Conservation (phyloP, 768 basidiomycete genomes). For the Tricholoma sp. region DNA sequence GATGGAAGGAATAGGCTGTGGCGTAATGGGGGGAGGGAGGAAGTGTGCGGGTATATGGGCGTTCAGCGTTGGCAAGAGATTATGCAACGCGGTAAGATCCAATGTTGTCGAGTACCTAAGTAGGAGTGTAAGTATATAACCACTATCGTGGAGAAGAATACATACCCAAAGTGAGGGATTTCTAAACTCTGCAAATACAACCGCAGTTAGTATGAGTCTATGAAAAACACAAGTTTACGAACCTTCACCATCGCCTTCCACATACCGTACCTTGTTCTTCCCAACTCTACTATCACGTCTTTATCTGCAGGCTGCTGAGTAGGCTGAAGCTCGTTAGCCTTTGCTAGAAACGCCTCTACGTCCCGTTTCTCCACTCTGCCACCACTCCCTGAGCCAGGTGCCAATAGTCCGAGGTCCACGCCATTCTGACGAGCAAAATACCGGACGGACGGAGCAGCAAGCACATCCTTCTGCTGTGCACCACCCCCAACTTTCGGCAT, state of each 20-base stretch:
- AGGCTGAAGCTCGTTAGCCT: constrained; percentile 15
- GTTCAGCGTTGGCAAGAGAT: constrained; percentile 59
- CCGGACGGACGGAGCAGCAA: constrained; percentile 75
- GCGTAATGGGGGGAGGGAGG: constrained; percentile 22
- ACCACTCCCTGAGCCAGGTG: constrained; percentile 66
- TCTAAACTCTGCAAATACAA: constrained; percentile 57
- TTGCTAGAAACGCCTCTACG: constrained; percentile 54
- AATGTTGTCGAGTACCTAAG: constrained; percentile 67
- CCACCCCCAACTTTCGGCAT: constrained; percentile 5
- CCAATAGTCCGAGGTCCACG: constrained; percentile 53
- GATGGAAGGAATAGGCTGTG: constrained; percentile 18
- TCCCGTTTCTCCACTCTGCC: constrained; percentile 76
- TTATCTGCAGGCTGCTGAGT: constrained; percentile 16
- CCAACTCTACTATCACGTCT: constrained; percentile 66
- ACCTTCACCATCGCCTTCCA: constrained; percentile 90
- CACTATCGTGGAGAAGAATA: not conserved
- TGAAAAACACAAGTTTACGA: constrained; percentile 6
- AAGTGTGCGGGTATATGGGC: constrained; percentile 61
- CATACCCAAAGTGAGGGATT: constrained; percentile 81
- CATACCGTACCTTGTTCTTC: constrained; percentile 77
- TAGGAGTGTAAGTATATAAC: not conserved
- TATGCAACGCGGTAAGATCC: constrained; percentile 67
- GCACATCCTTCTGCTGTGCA: constrained; percentile 29
- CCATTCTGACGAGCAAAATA: constrained; percentile 66
- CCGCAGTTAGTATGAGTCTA: not conserved